Conservation (phyloP, 83 land plant genomes). For the Diphasiastrum complanatum region DNA sequence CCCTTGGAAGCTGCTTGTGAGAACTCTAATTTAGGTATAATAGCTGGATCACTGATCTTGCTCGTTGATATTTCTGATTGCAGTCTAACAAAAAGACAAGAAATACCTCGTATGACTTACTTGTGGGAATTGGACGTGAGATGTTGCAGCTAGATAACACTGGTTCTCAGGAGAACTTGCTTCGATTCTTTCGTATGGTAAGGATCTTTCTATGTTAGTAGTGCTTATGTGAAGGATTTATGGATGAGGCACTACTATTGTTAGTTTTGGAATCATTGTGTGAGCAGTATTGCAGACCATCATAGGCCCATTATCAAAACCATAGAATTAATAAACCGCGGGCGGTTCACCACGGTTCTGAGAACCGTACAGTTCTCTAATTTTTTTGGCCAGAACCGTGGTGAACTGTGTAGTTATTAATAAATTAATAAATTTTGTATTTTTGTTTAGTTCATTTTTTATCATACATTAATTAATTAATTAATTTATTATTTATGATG, state of each 20-base stretch:
- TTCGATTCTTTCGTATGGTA: constrained; percentile 76
- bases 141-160: constrained; percentile 50
- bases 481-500: too few relatives aligned
- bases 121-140: constrained; percentile 74
- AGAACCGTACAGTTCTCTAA: too few relatives aligned
- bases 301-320: too few relatives aligned
- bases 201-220: neutral
- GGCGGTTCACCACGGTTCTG: too few relatives aligned
- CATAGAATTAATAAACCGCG: too few relatives aligned
- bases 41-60: neutral
- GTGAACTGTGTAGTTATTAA: too few relatives aligned
- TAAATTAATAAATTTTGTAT: too few relatives aligned
- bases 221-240: neutral
- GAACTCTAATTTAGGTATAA: neutral
- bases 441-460: too few relatives aligned
- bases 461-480: too few relatives aligned
- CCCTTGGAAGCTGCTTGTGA: neutral
- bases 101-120: constrained; percentile 76
- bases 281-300: too few relatives aligned
- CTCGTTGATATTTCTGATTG: too few relatives aligned
- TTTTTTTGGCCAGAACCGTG: too few relatives aligned
- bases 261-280: neutral
- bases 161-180: constrained; percentile 53
- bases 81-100: constrained; percentile 85
- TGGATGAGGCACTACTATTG: neutral